Base-by-base conservation (phyloP, 2,329 filamentous ascomycete species). In the Fusarium piperis region DNA sequence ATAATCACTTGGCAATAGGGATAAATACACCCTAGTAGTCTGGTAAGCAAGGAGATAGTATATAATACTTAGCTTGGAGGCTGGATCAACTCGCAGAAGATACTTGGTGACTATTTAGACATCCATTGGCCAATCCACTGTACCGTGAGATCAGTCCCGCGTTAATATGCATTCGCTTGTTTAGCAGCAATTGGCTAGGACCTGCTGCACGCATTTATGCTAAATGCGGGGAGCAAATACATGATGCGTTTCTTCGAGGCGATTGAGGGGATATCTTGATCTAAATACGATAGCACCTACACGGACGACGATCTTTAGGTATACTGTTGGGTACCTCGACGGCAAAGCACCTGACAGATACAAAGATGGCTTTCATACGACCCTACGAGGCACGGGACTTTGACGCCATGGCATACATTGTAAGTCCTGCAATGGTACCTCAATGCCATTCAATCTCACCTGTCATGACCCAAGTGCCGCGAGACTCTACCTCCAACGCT, bases 401-500 rank as follows among this genome's bases (percentile, higher is more conserved):
- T 71, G 82, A 83, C 9, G 80, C 77, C 53, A 81, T 79, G 56
- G 81, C 81, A 6, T 76, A 81, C 48, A 85, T 85, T 65, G 84
- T 84, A 72, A 78, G 79, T 74, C 9, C 32, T 7, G 46, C 51
- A 32, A 23, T 23, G 20, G 9, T 20, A 36, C 51, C n/a, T 16
- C 7, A 11, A 33, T 8, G 10, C 35, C 7, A 2, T 53, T 53
- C 13, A 18, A 26, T 33, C 28, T 53, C 30, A 35, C 32, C 13
- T 2, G 32, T 23, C 12, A 20, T 23, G 23, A 23, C 23, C 23
- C 23, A n/a, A 86, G 85, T 87, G 85, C 76, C 83, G 84, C 59
- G 82, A 78, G 30, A 87, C 85, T 33, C 82, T 87, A 18, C 84
- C 84, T 4, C 82, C 82, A 0, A 82, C 81, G 6, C 81, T 86